Evolutionary conservation across 1,284 basidiomycete species (phyloP), one percentile per base, ranked within the genome.

Genomic region (Fomitopsis palustris): DNA sequence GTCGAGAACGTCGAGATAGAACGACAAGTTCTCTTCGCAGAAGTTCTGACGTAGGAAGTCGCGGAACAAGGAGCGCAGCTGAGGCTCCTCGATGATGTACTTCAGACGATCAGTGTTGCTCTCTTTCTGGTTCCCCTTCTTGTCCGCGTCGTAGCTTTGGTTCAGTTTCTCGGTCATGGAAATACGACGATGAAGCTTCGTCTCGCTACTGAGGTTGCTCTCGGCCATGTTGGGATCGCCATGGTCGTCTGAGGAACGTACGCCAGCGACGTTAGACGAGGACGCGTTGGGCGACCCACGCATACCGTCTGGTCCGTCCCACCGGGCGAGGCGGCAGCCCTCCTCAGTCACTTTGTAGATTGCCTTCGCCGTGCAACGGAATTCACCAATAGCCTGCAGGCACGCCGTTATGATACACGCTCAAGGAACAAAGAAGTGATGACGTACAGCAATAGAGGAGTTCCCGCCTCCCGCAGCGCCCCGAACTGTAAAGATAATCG

Each of bases 1-100:
- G 72, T 99, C 96, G 73, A 95, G 87, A 1, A 98, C 96, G 69
- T 98, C 97, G 57, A 98, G 75, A 92, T 95, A 99, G 78, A 98
- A 99, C 52, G 90, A 89, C 66, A 99, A 77, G 72, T 99, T 99
- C 81, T 99, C 96, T 72, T 99, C 96, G 78, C 95, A 98, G 73
- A 98, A 98, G 75, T 98, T 98, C 55, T 87, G 84, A 45, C 94
- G 85, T 57, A 99, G 76, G 78, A 96, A 97, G 64, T 98, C 96
- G 60, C 96, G 87, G 83, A 99, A 99, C 45, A 98, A 78, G 3
- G 86, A 85, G 14, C 96, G 87, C 33, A 97, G 80, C 25, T 91
- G 90, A 0, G 96, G 93, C 67, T 98, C 95, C 65, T 97, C 95
- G 25, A 99, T 83, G 64, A 99, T 96, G 73, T 93, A 93, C 66